phyloP scores from a whole-genome alignment of 768 basidiomycete species.

The Kwoniella sp. region DNA sequence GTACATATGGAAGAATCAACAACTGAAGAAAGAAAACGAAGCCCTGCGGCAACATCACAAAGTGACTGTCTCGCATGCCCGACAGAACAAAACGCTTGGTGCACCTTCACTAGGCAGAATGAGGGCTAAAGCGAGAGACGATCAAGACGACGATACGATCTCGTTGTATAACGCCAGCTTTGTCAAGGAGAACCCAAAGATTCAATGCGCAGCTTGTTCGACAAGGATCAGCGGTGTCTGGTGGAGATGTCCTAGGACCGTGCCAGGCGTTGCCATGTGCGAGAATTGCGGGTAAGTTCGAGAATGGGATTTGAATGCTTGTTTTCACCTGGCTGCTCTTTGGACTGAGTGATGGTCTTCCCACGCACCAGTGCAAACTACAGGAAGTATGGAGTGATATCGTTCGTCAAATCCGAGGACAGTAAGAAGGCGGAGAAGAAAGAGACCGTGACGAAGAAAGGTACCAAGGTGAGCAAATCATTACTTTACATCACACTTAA shows the following conservation, averaged over 20 bases:
- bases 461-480: constrained; percentile 60
- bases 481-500: too few relatives aligned
- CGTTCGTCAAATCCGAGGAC: constrained; percentile 52
- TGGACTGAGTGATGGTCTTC: too few relatives aligned
- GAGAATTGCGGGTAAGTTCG: constrained; percentile 69
- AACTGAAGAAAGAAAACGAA: constrained; percentile 46
- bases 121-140: constrained; percentile 15
- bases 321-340: too few relatives aligned
- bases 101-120: constrained; percentile 46
- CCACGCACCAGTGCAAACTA: constrained; percentile 72
- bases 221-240: constrained; percentile 75
- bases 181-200: constrained; percentile 59
- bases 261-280: constrained; percentile 76
- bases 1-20: constrained; percentile 52
- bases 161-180: constrained; percentile 67
- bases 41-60: constrained; percentile 44
- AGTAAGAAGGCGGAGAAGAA: constrained; percentile 61
- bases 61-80: constrained; percentile 35
- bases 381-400: constrained; percentile 87
- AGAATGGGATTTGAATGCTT: not conserved
- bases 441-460: constrained; percentile 63
- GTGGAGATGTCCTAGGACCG: constrained; percentile 91
- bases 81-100: constrained; percentile 46
- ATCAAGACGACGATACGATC: constrained; percentile 69
- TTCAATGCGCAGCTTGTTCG: constrained; percentile 75